A percentile compares a stretch with the other conserved stretches of the same genome.
phyloP scores from a whole-genome alignment of 1,139 yeast species.

The Pneumocystis carinii region DNA sequence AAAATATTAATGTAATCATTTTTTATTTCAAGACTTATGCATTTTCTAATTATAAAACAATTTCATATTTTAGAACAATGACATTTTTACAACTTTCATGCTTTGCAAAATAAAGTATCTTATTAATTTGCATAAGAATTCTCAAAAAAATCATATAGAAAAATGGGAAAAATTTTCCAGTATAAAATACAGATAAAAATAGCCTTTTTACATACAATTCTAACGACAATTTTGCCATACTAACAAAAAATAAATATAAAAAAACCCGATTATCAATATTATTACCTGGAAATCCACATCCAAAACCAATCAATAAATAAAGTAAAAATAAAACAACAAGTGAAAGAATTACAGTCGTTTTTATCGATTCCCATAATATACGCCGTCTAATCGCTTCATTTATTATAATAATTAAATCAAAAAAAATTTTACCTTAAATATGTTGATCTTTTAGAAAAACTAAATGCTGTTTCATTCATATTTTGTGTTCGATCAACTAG shows the following conservation, averaged over 20 bases:
- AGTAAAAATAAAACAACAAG: conserved; percentile 13
- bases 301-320: conserved; percentile 14
- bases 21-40: not conserved
- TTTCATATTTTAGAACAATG: not conserved
- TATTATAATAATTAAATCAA: conserved; percentile 16
- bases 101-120: not conserved
- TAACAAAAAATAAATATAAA: not conserved
- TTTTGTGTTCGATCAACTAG: conserved; percentile 72
- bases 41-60: not conserved
- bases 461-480: conserved; percentile 50
- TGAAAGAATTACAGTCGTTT: conserved; percentile 23
- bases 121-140: not conserved
- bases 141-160: not conserved
- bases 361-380: conserved; percentile 42
- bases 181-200: not conserved
- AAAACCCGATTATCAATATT: not conserved
- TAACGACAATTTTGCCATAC: not conserved
- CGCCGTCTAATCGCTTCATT: not conserved
- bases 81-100: not conserved
- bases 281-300: conserved; percentile 13
- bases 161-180: not conserved
- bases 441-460: conserved; percentile 59
- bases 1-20: not conserved
- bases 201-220: not conserved
- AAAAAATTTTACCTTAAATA: conserved; percentile 42